Percentiles rank a stretch among this genome's conserved stretches.
Conservation (phyloP, 225 moss, liverwort and hornwort genomes). For the Lunularia cruciata region DNA sequence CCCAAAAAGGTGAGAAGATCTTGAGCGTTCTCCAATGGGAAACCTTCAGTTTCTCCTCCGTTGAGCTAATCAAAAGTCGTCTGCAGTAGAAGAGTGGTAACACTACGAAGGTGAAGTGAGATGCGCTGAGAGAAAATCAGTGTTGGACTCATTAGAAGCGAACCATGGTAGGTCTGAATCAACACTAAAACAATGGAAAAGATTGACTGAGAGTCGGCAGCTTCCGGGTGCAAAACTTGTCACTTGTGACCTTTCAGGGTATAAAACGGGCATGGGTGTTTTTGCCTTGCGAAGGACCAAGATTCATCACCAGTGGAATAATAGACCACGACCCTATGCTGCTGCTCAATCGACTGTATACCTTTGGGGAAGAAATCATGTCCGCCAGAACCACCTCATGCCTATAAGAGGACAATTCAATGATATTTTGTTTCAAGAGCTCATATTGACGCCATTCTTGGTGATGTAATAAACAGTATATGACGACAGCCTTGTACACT, state of each 20-base stretch:
- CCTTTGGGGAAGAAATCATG: no score
- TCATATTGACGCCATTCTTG: no score
- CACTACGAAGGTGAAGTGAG: not conserved
- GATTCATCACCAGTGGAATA: constrained; percentile 1
- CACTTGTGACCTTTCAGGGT: not conserved
- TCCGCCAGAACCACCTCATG: no score
- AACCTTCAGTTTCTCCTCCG: not conserved
- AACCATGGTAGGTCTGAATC: not conserved
- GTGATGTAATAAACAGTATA: no score
- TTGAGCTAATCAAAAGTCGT: not conserved
- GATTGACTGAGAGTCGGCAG: not conserved
- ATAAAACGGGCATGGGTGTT: not conserved
- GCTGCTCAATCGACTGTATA: no score
- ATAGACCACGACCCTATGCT: no score
- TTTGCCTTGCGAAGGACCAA: not conserved
- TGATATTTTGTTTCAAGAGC: no score
- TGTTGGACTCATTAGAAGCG: not conserved
- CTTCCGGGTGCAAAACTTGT: not conserved
- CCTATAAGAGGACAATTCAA: no score
- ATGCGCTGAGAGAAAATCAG: not conserved
- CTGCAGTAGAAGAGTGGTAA: not conserved
- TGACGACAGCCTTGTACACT: no score
- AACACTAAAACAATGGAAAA: not conserved
- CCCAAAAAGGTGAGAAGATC: no score
- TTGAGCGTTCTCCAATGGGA: no score